Percentiles rank a stretch among this genome's conserved stretches.
These are phyloP conservation scores for Candida sp. DNA, from an alignment of 1,139 yeast genomes.

Conservation along the genomic window DNA sequence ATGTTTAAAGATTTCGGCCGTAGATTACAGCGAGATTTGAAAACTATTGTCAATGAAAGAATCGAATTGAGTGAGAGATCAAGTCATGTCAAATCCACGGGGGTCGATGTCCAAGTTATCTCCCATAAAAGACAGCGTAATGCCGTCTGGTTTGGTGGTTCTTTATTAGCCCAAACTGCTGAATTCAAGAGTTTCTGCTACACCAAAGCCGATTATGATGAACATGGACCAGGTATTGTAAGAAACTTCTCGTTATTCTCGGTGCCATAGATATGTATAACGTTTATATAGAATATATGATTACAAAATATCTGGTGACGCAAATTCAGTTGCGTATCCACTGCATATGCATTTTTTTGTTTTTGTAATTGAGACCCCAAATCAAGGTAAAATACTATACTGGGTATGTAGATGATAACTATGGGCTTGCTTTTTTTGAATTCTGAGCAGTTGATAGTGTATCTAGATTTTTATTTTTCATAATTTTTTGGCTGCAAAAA, in stretches of 20 bases:
- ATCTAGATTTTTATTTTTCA: no score
- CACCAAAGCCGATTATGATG: constrained; percentile 96
- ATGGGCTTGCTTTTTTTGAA: no score
- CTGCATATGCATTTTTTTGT: no score
- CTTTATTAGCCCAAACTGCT: constrained; percentile 92
- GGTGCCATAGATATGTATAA: constrained; percentile 57
- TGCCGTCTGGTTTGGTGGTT: constrained; percentile 99
- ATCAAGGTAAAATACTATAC: no score
- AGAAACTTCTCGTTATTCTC: constrained; percentile 93
- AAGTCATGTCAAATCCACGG: constrained; percentile 85
- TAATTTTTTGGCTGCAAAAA: no score
- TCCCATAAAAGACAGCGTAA: constrained; percentile 96
- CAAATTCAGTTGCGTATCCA: no score
- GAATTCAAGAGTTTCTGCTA: constrained; percentile 96
- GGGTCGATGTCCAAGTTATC: constrained; percentile 96
- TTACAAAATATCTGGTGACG: not conserved
- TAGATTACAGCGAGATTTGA: constrained; percentile 93
- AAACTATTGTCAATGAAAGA: constrained; percentile 83
- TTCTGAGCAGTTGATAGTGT: no score
- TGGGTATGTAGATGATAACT: no score
- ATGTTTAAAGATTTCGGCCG: constrained; percentile 99
- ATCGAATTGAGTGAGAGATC: constrained; percentile 75
- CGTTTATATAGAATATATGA: not conserved
- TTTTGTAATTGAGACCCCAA: no score
- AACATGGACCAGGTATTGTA: constrained; percentile 95